phyloP scores from a whole-genome alignment of 768 basidiomycete species.

The Cyclocybe cylindracea region DNA sequence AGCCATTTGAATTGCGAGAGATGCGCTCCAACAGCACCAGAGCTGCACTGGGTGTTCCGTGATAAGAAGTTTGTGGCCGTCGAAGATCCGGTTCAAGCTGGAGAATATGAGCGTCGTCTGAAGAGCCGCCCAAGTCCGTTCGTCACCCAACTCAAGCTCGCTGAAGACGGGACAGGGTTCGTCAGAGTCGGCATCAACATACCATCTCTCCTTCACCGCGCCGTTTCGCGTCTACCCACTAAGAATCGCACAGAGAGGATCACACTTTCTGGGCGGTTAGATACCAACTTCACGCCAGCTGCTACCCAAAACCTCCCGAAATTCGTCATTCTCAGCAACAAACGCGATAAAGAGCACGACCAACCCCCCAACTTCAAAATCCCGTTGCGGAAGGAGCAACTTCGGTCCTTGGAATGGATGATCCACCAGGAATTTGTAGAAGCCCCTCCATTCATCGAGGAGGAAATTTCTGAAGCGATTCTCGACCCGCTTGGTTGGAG shows the following conservation, averaged over 20 bases:
- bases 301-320: conserved; percentile 59
- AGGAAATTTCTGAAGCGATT: conserved; percentile 91
- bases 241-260: conserved; percentile 47
- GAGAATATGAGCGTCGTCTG: conserved; percentile 84
- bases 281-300: conserved; percentile 73
- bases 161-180: conserved; percentile 60
- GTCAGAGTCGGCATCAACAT: conserved; percentile 89
- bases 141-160: conserved; percentile 77
- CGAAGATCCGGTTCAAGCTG: conserved; percentile 86
- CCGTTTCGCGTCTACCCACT: conserved; percentile 74
- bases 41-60: conserved; percentile 70
- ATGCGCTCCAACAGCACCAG: conserved; percentile 80
- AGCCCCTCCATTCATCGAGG: conserved; percentile 80
- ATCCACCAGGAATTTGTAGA: conserved; percentile 67
- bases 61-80: conserved; percentile 66
- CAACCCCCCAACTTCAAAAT: conserved; percentile 84
- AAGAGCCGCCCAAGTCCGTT: conserved; percentile 87
- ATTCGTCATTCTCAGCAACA: conserved; percentile 78
- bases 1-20: conserved; percentile 64
- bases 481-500: conserved; percentile 89
- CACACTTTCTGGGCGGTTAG: conserved; percentile 75
- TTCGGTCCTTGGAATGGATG: conserved; percentile 95
- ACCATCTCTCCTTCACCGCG: conserved; percentile 84
- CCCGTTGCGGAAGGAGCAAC: conserved; percentile 78
- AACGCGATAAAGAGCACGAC: conserved; percentile 60